Evolutionary conservation across 2,329 filamentous ascomycete genomes (phyloP).

Genomic region (Aspergillus ruber): DNA sequence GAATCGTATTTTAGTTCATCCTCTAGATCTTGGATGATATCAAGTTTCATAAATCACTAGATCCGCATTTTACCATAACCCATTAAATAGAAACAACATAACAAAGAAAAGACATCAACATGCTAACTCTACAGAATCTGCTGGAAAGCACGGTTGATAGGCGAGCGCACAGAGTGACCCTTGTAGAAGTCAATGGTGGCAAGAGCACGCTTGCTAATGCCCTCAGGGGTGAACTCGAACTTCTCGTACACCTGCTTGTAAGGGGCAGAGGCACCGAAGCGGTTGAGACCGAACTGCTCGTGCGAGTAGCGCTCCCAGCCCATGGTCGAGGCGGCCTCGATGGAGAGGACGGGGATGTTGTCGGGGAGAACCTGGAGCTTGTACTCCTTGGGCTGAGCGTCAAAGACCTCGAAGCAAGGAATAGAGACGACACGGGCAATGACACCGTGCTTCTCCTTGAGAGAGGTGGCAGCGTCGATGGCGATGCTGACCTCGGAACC

Average conservation of each 20-base stretch:
- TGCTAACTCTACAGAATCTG: constrained; percentile 70
- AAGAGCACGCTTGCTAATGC: constrained; percentile 87
- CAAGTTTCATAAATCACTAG: not conserved
- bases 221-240: constrained; percentile 98
- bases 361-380: constrained; percentile 86
- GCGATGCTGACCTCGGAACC: constrained; percentile 94
- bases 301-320: constrained; percentile 99
- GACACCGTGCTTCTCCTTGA: constrained; percentile 81
- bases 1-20: constrained; percentile 1
- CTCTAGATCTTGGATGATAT: constrained; percentile 10
- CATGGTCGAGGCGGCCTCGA: constrained; percentile 95
- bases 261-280: constrained; percentile 93
- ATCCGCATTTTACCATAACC: constrained; percentile 19
- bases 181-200: constrained; percentile 97
- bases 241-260: constrained; percentile 99
- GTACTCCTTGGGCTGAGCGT: constrained; percentile 91
- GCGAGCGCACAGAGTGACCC: constrained; percentile 85
- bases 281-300: constrained; percentile 98
- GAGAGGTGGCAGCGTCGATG: constrained; percentile 84
- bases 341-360: constrained; percentile 83
- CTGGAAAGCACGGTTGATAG: constrained; percentile 95
- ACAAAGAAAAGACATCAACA: constrained; percentile 10
- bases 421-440: constrained; percentile 89
- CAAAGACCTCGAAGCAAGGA: constrained; percentile 96
- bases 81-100: constrained; percentile 21